These are phyloP conservation scores for Amphirosellinia nigrospora DNA, from an alignment of 495 filamentous ascomycete species.

Conservation along the genomic window DNA sequence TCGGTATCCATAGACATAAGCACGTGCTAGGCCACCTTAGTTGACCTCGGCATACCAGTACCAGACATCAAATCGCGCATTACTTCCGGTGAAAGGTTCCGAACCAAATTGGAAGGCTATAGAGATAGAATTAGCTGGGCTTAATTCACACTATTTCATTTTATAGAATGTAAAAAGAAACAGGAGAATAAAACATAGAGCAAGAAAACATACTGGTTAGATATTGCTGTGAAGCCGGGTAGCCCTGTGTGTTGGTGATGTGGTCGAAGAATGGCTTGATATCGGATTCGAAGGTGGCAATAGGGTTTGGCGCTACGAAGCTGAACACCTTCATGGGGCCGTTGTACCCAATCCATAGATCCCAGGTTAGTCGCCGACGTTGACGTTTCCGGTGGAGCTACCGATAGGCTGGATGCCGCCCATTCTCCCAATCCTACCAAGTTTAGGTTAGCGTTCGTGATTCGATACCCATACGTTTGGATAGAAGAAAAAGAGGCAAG, in stretches of 20 bases:
- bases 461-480: not conserved
- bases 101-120: conserved; percentile 21
- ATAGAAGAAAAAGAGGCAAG: not conserved
- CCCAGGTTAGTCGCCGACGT: conserved; percentile 56
- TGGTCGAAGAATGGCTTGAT: conserved; percentile 63
- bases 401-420: conserved; percentile 69
- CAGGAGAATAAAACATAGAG: conserved; percentile 36
- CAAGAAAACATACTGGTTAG: conserved; percentile 52
- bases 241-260: conserved; percentile 54
- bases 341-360: conserved; percentile 63
- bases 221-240: conserved; percentile 56
- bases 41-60: conserved; percentile 22
- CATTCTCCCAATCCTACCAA: conserved; percentile 53
- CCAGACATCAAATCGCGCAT: conserved; percentile 18
- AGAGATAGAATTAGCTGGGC: not conserved
- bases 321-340: conserved; percentile 63
- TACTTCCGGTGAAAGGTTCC: conserved; percentile 19
- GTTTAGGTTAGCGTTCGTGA: conserved; percentile 14
- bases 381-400: conserved; percentile 60
- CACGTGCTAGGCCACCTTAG: not conserved
- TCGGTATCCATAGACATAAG: not conserved
- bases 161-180: not conserved
- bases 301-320: conserved; percentile 58
- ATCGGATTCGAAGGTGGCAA: conserved; percentile 60
- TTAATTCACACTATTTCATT: not conserved